Evolutionary conservation across 768 basidiomycete genomes (phyloP), one percentile per base, ranked within the genome.

Genomic region (Sarcomyxa edulis): DNA sequence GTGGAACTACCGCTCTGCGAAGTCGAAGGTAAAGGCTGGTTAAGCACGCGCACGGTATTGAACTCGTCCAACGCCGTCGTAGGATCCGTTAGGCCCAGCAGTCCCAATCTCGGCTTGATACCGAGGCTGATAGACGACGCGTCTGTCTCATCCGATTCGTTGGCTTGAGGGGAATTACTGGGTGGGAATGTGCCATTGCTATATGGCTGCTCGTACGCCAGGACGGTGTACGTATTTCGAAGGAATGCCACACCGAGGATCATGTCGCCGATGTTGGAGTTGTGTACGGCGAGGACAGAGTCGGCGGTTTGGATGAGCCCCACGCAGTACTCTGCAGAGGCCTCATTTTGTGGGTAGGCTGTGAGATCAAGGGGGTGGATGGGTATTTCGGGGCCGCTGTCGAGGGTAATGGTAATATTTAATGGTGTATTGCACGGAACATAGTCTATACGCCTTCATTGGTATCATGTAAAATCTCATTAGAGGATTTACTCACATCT

Each of bases 201-300:
- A 32, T 61, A 50, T 2, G 79, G 79, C 1, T 50, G 42, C 32
- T 72, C 65, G 53, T 81, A 86, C 1, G 79, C 80, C 71, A 88
- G 73, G 45, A 91, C 84, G 9, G 76, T 81, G 52, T 91, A 90
- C 3, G 76, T 70, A 49, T 80, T 88, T 8, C 84, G 71, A 49
- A 90, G 61, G 53, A 90, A 90, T 0, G 86, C 78, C 0, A 86
- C 81, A 27, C 85, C 87, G 26, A 90, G 76, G 41, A 90, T 66
- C 61, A 90, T 79, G 55, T 89, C 86, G 1, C 74, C 78, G 12
- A 76, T 60, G 10, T 44, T 48, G 3, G 62, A 56, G 11, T 47
- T 40, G 1, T 66, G 47, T 2, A 49, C 52, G 8, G 57, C 48
- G 31, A 84, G 67, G 10, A 58, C 47, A 7, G 57, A 43, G 28